Evolutionary conservation across 352 stramenopile genomes (phyloP), one percentile per base, ranked within the genome.

Genomic region (Peronosclerospora sorghi): DNA sequence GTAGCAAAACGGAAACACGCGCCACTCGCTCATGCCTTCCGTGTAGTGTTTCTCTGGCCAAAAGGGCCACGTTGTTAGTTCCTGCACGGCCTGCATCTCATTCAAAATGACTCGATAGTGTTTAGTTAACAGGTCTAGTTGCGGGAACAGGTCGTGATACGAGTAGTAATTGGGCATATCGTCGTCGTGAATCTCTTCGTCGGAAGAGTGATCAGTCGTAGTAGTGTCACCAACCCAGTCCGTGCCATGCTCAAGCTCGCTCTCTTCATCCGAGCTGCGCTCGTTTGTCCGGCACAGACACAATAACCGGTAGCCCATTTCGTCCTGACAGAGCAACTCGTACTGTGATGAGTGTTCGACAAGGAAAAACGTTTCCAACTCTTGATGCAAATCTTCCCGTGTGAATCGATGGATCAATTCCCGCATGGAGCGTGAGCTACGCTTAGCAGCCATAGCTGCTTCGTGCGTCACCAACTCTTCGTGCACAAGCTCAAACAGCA

Each of bases 1-100:
- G 54, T 95, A 91, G 56, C 83, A 86, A 37, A 95, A 90, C 13
- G 84, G 84, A 45, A 95, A 94, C 32, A 95, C 82, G 29, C 71
- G 69, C 79, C 79, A 83, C 42, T 89, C 72, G 49, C 73, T 85
- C 10, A 73, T 68, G 5, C 64, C 62, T 41, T 80, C 61, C 1
- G 59, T 67, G 59, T 92, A 90, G 51, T 91, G 82, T 35, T 91
- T 86, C 59, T 91, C 75, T 5, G 80, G 79, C 82, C 77, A 92
- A 40, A 83, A 85, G 0, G 78, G 74, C 79, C 79, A 92, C 18
- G 69, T 71, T 15, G 68, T 57, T 18, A 60, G 57, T 36, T 73
- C 45, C 30, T 78, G 62, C 12, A 86, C 72, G 1, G 58, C 53
- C 29, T 65, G 48, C 52, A 88, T 85, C 53, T 95, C 83, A 15